Evolutionary conservation across 1,139 yeast species (phyloP).

Genomic region (Suhomyces kunorum): DNA sequence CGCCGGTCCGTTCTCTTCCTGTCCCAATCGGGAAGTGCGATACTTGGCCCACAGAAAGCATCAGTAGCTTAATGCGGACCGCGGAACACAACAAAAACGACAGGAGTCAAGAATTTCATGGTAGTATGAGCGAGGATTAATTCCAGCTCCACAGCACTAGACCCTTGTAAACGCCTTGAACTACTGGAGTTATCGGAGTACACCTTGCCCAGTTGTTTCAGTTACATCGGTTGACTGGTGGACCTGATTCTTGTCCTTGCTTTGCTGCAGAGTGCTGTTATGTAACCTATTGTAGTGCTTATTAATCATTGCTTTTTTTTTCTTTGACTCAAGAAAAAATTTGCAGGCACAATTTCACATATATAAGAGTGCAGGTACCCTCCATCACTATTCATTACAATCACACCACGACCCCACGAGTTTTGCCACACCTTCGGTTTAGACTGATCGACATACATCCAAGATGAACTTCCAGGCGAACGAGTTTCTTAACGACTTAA

Average conservation of each 20-base stretch:
- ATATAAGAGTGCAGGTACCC: constrained; percentile 3
- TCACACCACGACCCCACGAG: background rate
- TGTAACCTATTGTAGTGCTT: constrained; percentile 6
- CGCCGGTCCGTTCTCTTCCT: constrained; percentile 2
- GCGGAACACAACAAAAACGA: background rate
- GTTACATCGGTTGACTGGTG: background rate
- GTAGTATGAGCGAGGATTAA: too few relatives aligned
- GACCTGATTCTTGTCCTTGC: background rate
- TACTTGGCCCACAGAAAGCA: background rate
- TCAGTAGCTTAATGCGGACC: background rate
- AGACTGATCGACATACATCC: constrained; percentile 5
- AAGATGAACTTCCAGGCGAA: constrained; percentile 46
- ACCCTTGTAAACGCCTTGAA: background rate
- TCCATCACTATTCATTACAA: background rate
- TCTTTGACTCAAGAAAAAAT: constrained; percentile 10
- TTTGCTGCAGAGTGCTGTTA: background rate
- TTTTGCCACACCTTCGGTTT: background rate
- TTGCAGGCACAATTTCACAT: constrained; percentile 2
- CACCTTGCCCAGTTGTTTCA: too few relatives aligned
- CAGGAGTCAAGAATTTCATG: background rate
- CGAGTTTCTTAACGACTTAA: constrained; percentile 46
- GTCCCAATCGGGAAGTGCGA: background rate
- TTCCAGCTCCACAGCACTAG: too few relatives aligned
- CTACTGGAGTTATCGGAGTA: background rate
- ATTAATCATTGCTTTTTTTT: constrained; percentile 9